Conservation (phyloP, 1,139 yeast genomes). For the Casaregolazyma lundiana region DNA sequence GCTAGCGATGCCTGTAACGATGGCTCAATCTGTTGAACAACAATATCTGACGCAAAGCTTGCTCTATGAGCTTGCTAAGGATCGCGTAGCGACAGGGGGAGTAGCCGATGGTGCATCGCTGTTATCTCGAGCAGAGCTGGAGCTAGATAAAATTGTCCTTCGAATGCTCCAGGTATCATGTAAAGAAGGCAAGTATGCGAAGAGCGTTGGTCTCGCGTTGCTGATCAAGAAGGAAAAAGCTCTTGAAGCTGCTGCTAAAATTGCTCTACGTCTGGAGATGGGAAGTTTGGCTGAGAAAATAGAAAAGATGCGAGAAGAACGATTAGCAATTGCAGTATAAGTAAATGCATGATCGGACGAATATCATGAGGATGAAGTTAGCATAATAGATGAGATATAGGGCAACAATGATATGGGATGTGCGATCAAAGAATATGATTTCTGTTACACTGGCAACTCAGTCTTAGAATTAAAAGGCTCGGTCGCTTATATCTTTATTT, state of each 20-base stretch:
- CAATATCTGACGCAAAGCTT: slow-evolving; percentile 23
- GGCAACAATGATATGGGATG: neutral
- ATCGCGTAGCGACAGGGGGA: slow-evolving; percentile 31
- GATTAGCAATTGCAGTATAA: neutral
- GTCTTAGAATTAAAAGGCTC: no score
- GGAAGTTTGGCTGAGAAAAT: slow-evolving; percentile 62
- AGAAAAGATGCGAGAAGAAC: slow-evolving; percentile 9
- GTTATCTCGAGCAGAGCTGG: slow-evolving; percentile 32
- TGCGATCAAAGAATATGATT: neutral
- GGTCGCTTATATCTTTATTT: neutral
- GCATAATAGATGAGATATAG: neutral
- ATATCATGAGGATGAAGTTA: neutral
- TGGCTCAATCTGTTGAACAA: slow-evolving; percentile 17
- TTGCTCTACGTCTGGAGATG: slow-evolving; percentile 75
- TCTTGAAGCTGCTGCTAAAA: slow-evolving; percentile 74
- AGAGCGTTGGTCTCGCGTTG: slow-evolving; percentile 66
- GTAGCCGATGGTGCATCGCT: slow-evolving; percentile 28
- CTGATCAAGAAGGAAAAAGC: slow-evolving; percentile 75
- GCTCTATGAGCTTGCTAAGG: slow-evolving; percentile 26
- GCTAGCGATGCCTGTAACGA: slow-evolving; percentile 52
- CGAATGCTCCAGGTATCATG: slow-evolving; percentile 77
- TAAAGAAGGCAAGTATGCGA: slow-evolving; percentile 55
- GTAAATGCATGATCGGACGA: neutral
- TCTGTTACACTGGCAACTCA: no score
- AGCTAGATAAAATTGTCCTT: slow-evolving; percentile 63